phyloP scores from a whole-genome alignment of 164 flowering plant genomes.

The Taxillus chinensis region DNA sequence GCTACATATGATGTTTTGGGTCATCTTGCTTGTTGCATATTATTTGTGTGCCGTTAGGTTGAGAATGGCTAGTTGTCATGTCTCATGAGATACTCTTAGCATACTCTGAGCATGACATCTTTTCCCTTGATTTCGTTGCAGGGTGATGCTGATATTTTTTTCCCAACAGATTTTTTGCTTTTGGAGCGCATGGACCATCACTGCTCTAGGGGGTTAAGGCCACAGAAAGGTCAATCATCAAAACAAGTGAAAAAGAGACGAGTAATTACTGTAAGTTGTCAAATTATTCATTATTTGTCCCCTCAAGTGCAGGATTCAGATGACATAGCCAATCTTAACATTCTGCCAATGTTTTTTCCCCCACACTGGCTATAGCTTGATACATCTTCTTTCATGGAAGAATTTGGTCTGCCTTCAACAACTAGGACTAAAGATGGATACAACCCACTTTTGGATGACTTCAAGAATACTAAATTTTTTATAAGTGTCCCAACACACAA shows the following conservation, averaged over 20 bases:
- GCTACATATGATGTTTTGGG: no score
- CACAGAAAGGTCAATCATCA: constrained; percentile 25
- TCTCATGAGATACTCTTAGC: no score
- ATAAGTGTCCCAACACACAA: constrained; percentile 95
- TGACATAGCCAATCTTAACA: no score
- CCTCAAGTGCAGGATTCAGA: neutral
- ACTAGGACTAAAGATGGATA: constrained; percentile 95
- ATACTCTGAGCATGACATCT: no score
- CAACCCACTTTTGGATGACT: constrained; percentile 93
- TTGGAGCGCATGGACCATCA: constrained; percentile 85
- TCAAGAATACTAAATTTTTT: constrained; percentile 86
- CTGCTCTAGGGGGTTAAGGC: constrained; percentile 67
- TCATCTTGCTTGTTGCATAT: neutral
- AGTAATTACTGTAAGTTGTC: constrained; percentile 49
- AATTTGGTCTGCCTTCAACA: constrained; percentile 84
- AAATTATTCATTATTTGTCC: neutral
- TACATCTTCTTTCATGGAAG: constrained; percentile 90
- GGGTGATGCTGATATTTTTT: constrained; percentile 99
- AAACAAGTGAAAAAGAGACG: constrained; percentile 78
- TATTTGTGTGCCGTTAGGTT: no score
- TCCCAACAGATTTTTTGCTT: constrained; percentile 92
- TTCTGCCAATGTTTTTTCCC: no score
- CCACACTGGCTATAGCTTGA: constrained; percentile 49
- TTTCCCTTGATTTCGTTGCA: constrained; percentile 18
- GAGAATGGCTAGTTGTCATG: no score